Percentiles rank a stretch among this genome's conserved stretches.
Evolutionary conservation across 257 asterid genomes (phyloP).

Genomic region (Solanum neorickii): DNA sequence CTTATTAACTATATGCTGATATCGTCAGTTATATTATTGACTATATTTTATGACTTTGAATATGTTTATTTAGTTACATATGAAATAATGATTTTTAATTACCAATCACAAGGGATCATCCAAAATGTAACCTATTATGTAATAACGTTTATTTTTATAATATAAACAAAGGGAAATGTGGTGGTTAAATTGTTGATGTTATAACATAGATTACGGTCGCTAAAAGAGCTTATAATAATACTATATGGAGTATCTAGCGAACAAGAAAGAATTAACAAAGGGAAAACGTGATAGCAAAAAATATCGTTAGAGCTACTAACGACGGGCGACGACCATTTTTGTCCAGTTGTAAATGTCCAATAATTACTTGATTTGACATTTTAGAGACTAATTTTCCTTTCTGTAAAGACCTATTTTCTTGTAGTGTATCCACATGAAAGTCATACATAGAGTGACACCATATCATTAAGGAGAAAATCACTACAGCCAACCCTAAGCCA

Average conservation of each 20-base stretch:
- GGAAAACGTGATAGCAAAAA: background rate
- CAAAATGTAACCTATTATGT: no score
- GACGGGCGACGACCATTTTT: background rate
- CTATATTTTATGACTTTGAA: no score
- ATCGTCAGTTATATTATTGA: no score
- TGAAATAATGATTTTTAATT: no score
- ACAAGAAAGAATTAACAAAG: no score
- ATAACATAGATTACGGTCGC: background rate
- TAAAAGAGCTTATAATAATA: background rate
- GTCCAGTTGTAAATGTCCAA: background rate
- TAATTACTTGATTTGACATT: background rate
- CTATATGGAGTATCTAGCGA: background rate
- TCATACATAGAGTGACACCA: no score
- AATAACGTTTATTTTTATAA: background rate
- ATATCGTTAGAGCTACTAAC: background rate
- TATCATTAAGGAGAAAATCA: no score
- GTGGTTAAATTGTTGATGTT: background rate
- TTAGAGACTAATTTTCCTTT: background rate
- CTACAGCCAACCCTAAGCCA: no score
- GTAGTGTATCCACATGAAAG: background rate
- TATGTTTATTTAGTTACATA: background rate
- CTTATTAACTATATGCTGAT: no score
- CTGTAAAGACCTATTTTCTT: no score
- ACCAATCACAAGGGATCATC: no score
- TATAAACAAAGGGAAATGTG: background rate